Evolutionary conservation across 495 filamentous ascomycete species (phyloP).

Genomic region (Chlorociboria aeruginascens): DNA sequence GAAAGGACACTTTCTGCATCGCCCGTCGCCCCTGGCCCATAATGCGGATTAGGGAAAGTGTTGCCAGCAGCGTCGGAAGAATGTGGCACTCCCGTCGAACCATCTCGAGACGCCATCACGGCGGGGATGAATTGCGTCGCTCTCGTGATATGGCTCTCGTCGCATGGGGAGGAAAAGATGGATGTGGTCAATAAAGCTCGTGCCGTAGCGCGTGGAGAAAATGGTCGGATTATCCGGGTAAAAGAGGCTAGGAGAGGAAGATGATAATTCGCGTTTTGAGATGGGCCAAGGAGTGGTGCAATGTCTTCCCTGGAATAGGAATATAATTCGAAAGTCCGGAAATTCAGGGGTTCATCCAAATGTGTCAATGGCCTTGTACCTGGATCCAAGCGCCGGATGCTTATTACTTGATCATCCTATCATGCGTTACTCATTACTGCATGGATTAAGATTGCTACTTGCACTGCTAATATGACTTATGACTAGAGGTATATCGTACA

Average conservation of each 20-base stretch:
- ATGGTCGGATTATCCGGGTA: neutral
- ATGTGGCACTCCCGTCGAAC: slow-evolving; percentile 22
- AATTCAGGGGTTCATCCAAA: no score
- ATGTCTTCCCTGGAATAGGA: neutral
- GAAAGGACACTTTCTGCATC: slow-evolving; percentile 60
- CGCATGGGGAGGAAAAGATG: neutral
- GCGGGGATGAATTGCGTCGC: slow-evolving; percentile 9
- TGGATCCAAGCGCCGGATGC: no score
- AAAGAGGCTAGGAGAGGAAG: neutral
- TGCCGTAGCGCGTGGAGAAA: neutral
- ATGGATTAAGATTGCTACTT: no score
- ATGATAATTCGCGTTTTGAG: no score
- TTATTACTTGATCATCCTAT: no score
- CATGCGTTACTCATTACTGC: no score
- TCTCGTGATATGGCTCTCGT: slow-evolving; percentile 18
- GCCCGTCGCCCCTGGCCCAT: slow-evolving; percentile 13
- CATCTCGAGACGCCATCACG: slow-evolving; percentile 16
- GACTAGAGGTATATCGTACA: no score
- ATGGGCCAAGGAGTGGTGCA: neutral
- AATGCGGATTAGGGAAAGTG: slow-evolving; percentile 29
- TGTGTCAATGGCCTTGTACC: no score
- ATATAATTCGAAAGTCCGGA: no score
- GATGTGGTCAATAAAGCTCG: neutral
- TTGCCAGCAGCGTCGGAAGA: slow-evolving; percentile 21
- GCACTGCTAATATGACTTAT: no score